These are phyloP conservation scores for Cyberlindnera sargentensis DNA, from an alignment of 805 yeast species.

Conservation along the genomic window DNA sequence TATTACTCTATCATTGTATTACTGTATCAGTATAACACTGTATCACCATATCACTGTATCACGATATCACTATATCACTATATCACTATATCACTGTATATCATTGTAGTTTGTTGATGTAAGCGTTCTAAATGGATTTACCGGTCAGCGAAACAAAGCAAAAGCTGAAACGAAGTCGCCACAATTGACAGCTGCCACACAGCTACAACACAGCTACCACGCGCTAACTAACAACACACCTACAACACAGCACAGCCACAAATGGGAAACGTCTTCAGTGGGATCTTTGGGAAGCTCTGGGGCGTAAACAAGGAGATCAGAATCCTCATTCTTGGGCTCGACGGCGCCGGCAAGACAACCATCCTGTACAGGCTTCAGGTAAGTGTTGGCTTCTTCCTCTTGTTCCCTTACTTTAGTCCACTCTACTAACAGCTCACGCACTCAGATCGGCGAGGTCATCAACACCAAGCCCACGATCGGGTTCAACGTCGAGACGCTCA, in stretches of 20 bases:
- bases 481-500: slow-evolving; percentile 88
- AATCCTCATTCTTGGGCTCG: slow-evolving; percentile 83
- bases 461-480: slow-evolving; percentile 82
- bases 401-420: neutral
- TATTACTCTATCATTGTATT: no score
- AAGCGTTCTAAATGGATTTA: no score
- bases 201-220: neutral
- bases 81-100: no score
- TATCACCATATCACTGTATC: no score
- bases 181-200: neutral
- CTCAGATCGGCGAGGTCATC: slow-evolving; percentile 64
- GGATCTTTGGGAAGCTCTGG: slow-evolving; percentile 82
- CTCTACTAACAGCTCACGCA: slow-evolving; percentile 14
- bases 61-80: no score
- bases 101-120: no score
- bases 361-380: slow-evolving; percentile 79
- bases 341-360: slow-evolving; percentile 97
- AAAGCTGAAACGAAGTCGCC: no score
- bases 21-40: no score
- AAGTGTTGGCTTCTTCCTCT: slow-evolving; percentile 3
- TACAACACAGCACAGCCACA: neutral
- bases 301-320: slow-evolving; percentile 85
- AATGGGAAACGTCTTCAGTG: slow-evolving; percentile 89
- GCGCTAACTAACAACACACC: neutral
- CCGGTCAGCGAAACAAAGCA: no score